Percentiles rank a stretch among this genome's conserved stretches.
These are phyloP conservation scores for Saksenaea oblongispora DNA, from an alignment of 371 early-diverging fungal species.

Conservation along the genomic window DNA sequence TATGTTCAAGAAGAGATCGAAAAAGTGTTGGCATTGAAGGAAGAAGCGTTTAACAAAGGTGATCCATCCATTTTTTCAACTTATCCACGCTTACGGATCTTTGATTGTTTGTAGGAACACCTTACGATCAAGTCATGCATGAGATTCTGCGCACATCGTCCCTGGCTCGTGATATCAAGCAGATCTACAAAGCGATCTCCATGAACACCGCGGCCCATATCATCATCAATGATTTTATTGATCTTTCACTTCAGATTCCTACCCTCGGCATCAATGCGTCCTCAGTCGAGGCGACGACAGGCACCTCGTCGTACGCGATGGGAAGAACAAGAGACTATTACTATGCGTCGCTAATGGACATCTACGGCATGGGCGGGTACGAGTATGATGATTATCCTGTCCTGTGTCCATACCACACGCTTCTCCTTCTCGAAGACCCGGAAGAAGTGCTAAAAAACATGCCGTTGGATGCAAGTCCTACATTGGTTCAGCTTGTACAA, in stretches of 20 bases:
- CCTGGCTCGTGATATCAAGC: conserved; percentile 59
- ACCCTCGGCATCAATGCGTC: conserved; percentile 21
- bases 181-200: conserved; percentile 63
- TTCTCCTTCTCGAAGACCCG: conserved; percentile 81
- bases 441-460: conserved; percentile 79
- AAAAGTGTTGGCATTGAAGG: conserved; percentile 64
- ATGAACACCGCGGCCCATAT: conserved; percentile 63
- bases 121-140: conserved; percentile 40
- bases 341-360: conserved; percentile 40
- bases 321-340: conserved; percentile 18
- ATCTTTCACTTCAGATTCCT: conserved; percentile 75
- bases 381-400: conserved; percentile 72
- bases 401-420: conserved; percentile 84
- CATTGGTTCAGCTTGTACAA: conserved; percentile 82
- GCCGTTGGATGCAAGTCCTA: conserved; percentile 83
- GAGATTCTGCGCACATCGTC: conserved; percentile 47
- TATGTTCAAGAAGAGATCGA: conserved; percentile 80
- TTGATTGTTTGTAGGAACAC: conserved; percentile 17
- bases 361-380: conserved; percentile 55
- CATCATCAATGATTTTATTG: conserved; percentile 77
- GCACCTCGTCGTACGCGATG: not conserved
- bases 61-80: not conserved
- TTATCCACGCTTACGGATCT: not conserved
- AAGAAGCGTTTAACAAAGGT: conserved; percentile 58
- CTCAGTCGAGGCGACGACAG: not conserved